phyloP scores from a whole-genome alignment of 805 yeast genomes.

The Kluyveromyces aestuarii region DNA sequence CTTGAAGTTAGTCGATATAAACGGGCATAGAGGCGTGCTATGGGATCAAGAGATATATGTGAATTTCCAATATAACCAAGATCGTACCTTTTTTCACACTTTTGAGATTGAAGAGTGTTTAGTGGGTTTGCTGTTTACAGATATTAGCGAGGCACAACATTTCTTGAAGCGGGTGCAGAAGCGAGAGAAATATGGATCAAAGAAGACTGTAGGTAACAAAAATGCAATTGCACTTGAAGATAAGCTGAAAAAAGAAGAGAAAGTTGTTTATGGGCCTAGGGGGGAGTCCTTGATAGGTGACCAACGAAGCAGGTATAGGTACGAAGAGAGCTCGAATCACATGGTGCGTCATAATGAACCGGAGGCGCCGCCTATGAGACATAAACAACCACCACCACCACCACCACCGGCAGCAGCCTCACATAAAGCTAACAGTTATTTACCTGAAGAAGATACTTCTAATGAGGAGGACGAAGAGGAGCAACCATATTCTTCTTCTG shows the following conservation, averaged over 20 bases:
- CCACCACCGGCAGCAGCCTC: conserved; percentile 10
- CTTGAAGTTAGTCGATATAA: conserved; percentile 77
- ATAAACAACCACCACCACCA: conserved; percentile 14
- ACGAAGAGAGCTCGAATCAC: conserved; percentile 9
- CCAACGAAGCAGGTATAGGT: conserved; percentile 25
- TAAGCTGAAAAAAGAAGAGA: conserved; percentile 46
- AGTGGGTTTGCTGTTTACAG: conserved; percentile 84
- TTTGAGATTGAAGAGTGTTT: conserved; percentile 88
- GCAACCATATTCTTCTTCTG: background rate
- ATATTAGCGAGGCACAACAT: conserved; percentile 77
- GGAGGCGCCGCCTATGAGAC: background rate
- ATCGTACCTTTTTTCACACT: conserved; percentile 87
- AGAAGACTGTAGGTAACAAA: conserved; percentile 75
- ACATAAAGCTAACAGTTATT: conserved; percentile 5
- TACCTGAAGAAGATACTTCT: background rate
- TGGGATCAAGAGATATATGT: conserved; percentile 97
- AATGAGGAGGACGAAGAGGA: background rate
- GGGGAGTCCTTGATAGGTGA: conserved; percentile 24
- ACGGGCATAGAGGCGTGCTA: conserved; percentile 74
- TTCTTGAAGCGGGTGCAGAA: conserved; percentile 69
- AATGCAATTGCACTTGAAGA: conserved; percentile 78
- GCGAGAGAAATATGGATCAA: conserved; percentile 77
- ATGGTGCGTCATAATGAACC: background rate
- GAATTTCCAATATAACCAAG: conserved; percentile 85
- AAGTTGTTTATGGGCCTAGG: conserved; percentile 59